Conservation (phyloP, 2,329 filamentous ascomycete genomes). For the Nemania abortiva region DNA sequence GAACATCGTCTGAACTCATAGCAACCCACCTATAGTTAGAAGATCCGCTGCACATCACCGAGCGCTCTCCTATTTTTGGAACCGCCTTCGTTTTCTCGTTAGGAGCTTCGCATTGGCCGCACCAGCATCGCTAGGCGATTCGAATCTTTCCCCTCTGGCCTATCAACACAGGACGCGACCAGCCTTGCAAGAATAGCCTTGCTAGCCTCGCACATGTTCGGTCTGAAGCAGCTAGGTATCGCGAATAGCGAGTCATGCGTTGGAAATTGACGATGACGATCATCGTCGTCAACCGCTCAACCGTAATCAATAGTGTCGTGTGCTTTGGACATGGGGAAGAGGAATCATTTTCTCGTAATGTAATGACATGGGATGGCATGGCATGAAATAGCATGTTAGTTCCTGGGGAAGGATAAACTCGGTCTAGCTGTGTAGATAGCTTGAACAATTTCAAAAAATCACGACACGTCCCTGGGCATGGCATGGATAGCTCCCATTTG, state of each 20-base stretch:
- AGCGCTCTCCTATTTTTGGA: slow-evolving; percentile 19
- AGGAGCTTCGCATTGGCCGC: slow-evolving; percentile 14
- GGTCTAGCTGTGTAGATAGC: neutral
- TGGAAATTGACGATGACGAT: slow-evolving; percentile 32
- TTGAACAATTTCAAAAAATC: slow-evolving; percentile 9
- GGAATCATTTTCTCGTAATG: neutral
- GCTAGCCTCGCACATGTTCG: slow-evolving; percentile 12
- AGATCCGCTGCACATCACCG: neutral
- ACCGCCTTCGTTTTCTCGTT: neutral
- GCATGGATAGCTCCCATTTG: slow-evolving; percentile 27
- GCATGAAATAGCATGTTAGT: neutral
- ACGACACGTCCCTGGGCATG: slow-evolving; percentile 16
- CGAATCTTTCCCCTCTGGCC: neutral
- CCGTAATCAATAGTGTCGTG: slow-evolving; percentile 23
- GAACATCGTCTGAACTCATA: neutral
- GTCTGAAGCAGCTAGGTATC: neutral
- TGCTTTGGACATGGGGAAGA: slow-evolving; percentile 13
- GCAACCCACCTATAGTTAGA: neutral
- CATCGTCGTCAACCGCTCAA: slow-evolving; percentile 9
- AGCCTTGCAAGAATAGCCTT: slow-evolving; percentile 32
- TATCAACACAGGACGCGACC: neutral
- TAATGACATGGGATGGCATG: neutral
- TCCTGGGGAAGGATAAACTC: slow-evolving; percentile 2
- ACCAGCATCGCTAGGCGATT: neutral
- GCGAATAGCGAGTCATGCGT: slow-evolving; percentile 19